A percentile compares a stretch with the other conserved stretches of the same genome.
Conservation (phyloP, 2,329 filamentous ascomycete species). For the Alternaria arbusti region DNA sequence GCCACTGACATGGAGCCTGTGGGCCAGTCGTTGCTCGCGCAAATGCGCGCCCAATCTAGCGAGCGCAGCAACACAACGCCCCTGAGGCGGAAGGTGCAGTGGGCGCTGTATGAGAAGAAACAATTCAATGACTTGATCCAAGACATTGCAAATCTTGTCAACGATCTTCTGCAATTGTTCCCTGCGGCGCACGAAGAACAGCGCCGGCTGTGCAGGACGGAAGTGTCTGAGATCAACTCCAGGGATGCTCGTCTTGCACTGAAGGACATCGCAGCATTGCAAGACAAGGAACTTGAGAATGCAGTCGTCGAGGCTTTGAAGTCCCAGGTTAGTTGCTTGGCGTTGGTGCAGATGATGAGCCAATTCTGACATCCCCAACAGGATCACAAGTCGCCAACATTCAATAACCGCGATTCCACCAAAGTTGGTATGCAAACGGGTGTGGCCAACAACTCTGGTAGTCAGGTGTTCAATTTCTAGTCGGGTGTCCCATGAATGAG, state of each 20-base stretch:
- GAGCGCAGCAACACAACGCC: too few species aligned
- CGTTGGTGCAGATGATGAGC: too few species aligned
- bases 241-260: background rate
- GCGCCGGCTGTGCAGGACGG: background rate
- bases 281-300: background rate
- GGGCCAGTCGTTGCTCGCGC: too few species aligned
- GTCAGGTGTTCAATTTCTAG: background rate
- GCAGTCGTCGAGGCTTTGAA: too few species aligned
- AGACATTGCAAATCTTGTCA: background rate
- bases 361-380: background rate
- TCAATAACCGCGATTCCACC: too few species aligned
- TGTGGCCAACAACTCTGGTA: too few species aligned
- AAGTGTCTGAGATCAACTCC: background rate
- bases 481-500: too few species aligned
- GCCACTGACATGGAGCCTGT: background rate
- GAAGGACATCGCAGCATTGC: background rate
- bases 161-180: background rate
- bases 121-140: background rate
- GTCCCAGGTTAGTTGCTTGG: too few species aligned
- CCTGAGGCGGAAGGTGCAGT: too few species aligned
- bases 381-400: background rate
- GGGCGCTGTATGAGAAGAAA: background rate
- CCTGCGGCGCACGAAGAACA: background rate
- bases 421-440: too few species aligned
- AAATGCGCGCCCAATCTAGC: too few species aligned